Conservation (phyloP, 139 green algal species). For the Volvox reticuliferus region DNA sequence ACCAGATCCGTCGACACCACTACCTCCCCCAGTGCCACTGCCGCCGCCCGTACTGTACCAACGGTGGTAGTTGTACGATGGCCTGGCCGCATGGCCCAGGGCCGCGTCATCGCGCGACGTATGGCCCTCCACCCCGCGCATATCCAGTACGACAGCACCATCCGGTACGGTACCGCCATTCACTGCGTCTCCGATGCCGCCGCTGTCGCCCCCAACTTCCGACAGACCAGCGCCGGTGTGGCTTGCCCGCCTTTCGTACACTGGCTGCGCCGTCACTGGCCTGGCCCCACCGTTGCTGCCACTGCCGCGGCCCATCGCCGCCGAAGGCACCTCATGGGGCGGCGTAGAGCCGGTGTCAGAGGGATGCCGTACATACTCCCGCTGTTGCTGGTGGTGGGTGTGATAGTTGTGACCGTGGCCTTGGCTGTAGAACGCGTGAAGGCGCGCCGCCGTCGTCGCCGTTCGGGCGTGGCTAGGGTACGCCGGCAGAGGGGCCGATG, state of each 20-base stretch:
- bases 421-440: conserved; percentile 21
- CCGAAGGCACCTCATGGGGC: background rate
- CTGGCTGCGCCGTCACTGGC: background rate
- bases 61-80: conserved; percentile 1
- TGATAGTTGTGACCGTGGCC: conserved; percentile 18
- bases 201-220: no score
- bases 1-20: background rate
- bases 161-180: background rate
- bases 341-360: background rate
- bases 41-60: background rate
- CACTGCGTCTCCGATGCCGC: background rate
- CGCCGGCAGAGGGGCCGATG: background rate
- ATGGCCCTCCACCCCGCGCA: background rate
- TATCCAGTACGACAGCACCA: conserved; percentile 9
- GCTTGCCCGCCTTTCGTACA: background rate
- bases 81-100: background rate
- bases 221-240: background rate
- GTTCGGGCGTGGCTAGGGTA: background rate
- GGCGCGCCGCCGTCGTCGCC: background rate
- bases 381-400: background rate
- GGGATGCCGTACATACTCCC: background rate
- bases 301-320: background rate
- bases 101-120: background rate
- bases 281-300: background rate
- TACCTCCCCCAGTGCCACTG: background rate